Evolutionary conservation across 352 stramenopile genomes (phyloP), one percentile per base, ranked within the genome.

Genomic region (Aphanomyces euteiches): DNA sequence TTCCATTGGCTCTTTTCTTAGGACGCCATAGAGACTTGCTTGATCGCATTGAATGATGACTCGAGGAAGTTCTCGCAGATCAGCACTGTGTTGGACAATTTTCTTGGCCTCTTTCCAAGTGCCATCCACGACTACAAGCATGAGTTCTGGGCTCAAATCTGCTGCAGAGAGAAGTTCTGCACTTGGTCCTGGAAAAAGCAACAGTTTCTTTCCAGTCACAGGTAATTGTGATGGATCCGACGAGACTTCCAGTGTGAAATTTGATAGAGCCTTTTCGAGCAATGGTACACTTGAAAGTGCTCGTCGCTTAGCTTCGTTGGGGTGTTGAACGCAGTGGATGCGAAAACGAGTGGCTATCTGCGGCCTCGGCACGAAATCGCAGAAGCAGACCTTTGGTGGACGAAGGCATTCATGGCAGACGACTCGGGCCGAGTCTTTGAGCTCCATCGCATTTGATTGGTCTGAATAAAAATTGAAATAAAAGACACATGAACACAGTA

Each of bases 61-160:
- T 45, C 38, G 28, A n/a, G 7, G 8, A 19, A 47, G n/a, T 47
- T n/a, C 34, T 4, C n/a, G 45, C 56, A 47, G 77, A n/a, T 7
- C 17, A 10, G 73, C 69, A 61, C 81, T 87, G 53, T 79, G 72
- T 68, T 81, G 77, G 40, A 86, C 77, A 39, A 93, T 85, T 70
- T 89, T 87, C 78, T 92, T 93, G 67, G 85, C 85, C 59, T 93
- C 81, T 13, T 79, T 87, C 85, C 85, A 93, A 56, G 85, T 93
- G 56, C 85, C 85, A 47, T 93, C 85, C 28, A 93, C 75, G 60
- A 83, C 85, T 0, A 93, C 71, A 1, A 93, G 76, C 70, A 37
- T 43, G 28, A 69, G 63, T 36, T 60, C 43, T 5, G 28, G 19
- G 5, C 7, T 61, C 7, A 5, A 37, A 41, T 28, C 10, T 17